These are phyloP conservation scores for Fusarium sp. DNA, from an alignment of 2,329 filamentous ascomycete species.

Conservation along the genomic window DNA sequence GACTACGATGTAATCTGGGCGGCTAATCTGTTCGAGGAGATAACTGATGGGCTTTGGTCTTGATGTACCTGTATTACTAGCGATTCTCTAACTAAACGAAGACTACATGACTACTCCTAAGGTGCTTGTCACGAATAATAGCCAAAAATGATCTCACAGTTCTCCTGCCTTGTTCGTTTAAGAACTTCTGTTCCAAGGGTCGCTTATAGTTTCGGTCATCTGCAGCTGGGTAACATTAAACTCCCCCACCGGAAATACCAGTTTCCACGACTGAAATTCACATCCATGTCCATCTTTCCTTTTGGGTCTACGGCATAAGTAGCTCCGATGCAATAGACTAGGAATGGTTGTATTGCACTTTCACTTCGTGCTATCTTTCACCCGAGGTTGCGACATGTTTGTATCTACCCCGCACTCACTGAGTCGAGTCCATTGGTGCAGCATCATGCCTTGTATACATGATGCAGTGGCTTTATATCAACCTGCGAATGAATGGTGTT, in stretches of 20 bases:
- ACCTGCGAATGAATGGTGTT: background rate
- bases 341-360: background rate
- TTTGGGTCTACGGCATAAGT: background rate
- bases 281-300: background rate
- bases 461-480: too few species aligned
- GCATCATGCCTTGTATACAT: background rate
- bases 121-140: too few species aligned
- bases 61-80: background rate
- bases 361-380: slow-evolving; percentile 17
- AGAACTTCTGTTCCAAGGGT: background rate
- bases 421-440: too few species aligned
- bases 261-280: slow-evolving; percentile 1
- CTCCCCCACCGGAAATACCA: background rate
- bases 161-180: background rate
- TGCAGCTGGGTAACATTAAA: background rate
- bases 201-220: background rate
- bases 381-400: background rate
- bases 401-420: background rate
- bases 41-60: slow-evolving; percentile 18
- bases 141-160: too few species aligned
- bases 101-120: too few species aligned
- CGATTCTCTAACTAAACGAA: too few species aligned
- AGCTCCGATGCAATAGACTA: background rate
- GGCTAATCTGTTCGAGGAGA: slow-evolving; percentile 22
- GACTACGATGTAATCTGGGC: slow-evolving; percentile 30